phyloP scores from a whole-genome alignment of 1,284 basidiomycete species.

The Puccinia brachypodii region DNA sequence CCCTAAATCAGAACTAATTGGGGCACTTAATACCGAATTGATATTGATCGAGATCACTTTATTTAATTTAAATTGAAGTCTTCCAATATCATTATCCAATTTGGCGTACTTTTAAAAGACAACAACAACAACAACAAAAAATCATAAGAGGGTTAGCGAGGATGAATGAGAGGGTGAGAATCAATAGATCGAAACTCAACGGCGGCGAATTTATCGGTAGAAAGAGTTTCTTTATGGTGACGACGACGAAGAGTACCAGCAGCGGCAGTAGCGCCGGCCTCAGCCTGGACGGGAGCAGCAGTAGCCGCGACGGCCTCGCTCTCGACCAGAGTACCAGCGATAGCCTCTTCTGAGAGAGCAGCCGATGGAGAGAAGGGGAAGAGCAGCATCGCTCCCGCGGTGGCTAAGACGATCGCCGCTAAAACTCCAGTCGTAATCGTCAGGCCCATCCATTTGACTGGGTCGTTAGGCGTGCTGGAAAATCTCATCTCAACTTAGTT shows the following conservation, averaged over 20 bases:
- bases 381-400: neutral
- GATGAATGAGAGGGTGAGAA: neutral
- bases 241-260: conserved; percentile 24
- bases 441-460: conserved; percentile 42
- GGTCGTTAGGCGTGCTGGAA: conserved; percentile 32
- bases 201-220: conserved; percentile 40
- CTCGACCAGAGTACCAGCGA: neutral
- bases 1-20: conserved; percentile 39
- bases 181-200: conserved; percentile 13
- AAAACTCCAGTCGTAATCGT: conserved; percentile 18
- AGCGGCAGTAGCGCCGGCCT: conserved; percentile 7
- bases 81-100: conserved; percentile 40
- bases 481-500: too few relatives aligned
- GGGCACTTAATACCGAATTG: conserved; percentile 21
- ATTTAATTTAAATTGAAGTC: conserved; percentile 43
- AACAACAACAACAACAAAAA: neutral
- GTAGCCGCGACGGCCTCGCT: neutral
- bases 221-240: conserved; percentile 36
- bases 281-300: neutral
- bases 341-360: neutral
- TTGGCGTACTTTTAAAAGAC: conserved; percentile 37
- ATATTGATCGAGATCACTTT: conserved; percentile 27
- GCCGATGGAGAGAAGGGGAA: neutral
- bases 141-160: neutral
- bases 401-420: conserved; percentile 24